phyloP scores from a whole-genome alignment of 2,329 filamentous ascomycete species.

The Neurospora sp. region DNA sequence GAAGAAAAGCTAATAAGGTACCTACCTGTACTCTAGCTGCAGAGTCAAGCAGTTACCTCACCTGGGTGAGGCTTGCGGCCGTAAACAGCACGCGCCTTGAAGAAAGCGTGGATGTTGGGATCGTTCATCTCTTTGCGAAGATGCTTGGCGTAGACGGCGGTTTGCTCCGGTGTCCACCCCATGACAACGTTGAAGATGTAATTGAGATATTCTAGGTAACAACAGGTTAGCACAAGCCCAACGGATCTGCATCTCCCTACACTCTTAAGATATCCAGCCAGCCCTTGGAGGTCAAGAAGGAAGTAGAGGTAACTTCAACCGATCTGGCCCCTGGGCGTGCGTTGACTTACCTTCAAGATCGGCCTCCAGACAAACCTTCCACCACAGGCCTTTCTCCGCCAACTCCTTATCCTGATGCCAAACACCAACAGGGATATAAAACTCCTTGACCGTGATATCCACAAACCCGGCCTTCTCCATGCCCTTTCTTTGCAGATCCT shows the following conservation, averaged over 20 bases:
- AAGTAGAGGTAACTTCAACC: too few relatives aligned
- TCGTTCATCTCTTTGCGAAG: conserved; percentile 12
- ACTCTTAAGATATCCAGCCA: too few relatives aligned
- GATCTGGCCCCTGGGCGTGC: neutral
- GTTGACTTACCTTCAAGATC: conserved; percentile 10
- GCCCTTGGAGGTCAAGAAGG: too few relatives aligned
- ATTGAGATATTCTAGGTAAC: too few relatives aligned
- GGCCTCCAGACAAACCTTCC: conserved; percentile 1
- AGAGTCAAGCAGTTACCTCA: too few relatives aligned
- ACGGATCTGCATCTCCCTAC: neutral
- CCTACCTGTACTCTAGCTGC: too few relatives aligned
- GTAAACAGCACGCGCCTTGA: conserved; percentile 6
- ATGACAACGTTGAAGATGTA: conserved; percentile 1
- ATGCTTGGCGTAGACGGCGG: conserved; percentile 11
- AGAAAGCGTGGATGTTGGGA: conserved; percentile 12
- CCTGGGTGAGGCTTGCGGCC: conserved; percentile 10
- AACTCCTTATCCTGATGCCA: neutral
- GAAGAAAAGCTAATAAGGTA: too few relatives aligned
- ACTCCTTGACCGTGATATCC: neutral
- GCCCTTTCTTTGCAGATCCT: conserved; percentile 1
- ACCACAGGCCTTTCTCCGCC: conserved; percentile 17
- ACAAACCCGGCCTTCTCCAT: conserved; percentile 2
- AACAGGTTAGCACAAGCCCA: too few relatives aligned
- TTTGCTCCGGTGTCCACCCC: conserved; percentile 13
- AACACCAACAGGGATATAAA: neutral